Base-by-base conservation (phyloP, 2,329 filamentous ascomycete species). In the Harringtonia lauricola region DNA sequence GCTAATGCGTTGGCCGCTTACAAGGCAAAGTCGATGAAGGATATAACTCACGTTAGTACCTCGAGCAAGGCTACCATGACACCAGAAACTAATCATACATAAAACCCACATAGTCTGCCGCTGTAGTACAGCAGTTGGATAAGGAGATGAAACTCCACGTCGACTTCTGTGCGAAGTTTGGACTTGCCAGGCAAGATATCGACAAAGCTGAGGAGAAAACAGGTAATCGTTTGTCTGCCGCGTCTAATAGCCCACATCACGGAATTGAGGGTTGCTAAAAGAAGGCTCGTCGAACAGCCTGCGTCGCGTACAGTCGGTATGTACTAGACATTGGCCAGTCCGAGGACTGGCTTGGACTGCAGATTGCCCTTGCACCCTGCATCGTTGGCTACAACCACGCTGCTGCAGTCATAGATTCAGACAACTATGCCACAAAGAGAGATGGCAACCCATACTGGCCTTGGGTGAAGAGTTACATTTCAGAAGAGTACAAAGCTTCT, bases 381-480 rank as follows among this genome's bases (percentile, higher is more conserved):
- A 69, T 95, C 28, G 73, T 95, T n/a, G 90, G 90, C 35, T 95
- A 96, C 59, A 82, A 82, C 10, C 76, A 77, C 44, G 85, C 94
- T 47, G 90, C 86, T 7, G 71, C 72, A 54, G 74, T 86, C 54
- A 68, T 95, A 3, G 71, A 79, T 53, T 67, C 67, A 14, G 79
- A 84, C 48, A 64, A 72, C 39, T 19, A 31, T 9, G 68, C 66
- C n/a, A 83, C 79, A 30, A 67, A 67, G 48, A 70, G 71, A 33
- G 69, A 82, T 13, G 76, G 68, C 0, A 94, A 90, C 58, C 70
- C 65, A 17, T 96, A 94, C 65, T 92, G 84, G 82, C 74, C 79
- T 37, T 96, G 90, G 90, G 86, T 96, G 51, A 71, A 89, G 57
- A 94, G 86, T 56, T 96, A 95, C 57, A 76, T 84, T 15, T 83